Percentiles rank a stretch among this genome's conserved stretches.
These are phyloP conservation scores for Saturnispora diversa DNA, from an alignment of 805 yeast genomes.

Conservation along the genomic window DNA sequence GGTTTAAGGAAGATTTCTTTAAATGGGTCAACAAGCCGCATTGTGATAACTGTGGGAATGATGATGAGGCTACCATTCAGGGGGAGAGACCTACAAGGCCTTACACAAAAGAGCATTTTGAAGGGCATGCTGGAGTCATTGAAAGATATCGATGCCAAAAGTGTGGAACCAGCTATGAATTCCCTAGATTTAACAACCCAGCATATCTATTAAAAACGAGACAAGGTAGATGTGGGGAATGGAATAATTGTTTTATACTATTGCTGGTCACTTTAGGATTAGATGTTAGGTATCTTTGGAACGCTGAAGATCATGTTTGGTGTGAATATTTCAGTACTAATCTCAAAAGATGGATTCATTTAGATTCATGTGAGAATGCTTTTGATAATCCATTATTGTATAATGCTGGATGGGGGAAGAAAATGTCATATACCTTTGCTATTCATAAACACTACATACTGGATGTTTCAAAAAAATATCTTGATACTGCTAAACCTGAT, in stretches of 20 bases:
- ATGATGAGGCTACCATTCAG: slow-evolving; percentile 33
- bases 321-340: slow-evolving; percentile 69
- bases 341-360: slow-evolving; percentile 71
- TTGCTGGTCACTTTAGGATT: slow-evolving; percentile 60
- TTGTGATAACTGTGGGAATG: slow-evolving; percentile 45
- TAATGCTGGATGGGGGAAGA: slow-evolving; percentile 84
- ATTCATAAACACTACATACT: slow-evolving; percentile 50
- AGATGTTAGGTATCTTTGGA: slow-evolving; percentile 71
- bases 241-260: slow-evolving; percentile 79
- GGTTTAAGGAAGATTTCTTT: slow-evolving; percentile 77
- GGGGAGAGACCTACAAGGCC: slow-evolving; percentile 30
- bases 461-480: slow-evolving; percentile 68
- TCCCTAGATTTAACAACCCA: slow-evolving; percentile 74
- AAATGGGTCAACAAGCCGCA: slow-evolving; percentile 71
- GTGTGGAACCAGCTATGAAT: slow-evolving; percentile 45
- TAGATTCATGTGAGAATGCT: slow-evolving; percentile 82
- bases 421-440: slow-evolving; percentile 82
- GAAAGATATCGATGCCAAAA: slow-evolving; percentile 57
- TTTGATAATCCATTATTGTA: slow-evolving; percentile 76
- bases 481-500: slow-evolving; percentile 29
- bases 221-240: slow-evolving; percentile 88
- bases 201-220: slow-evolving; percentile 49
- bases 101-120: slow-evolving; percentile 34
- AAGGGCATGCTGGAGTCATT: slow-evolving; percentile 45
- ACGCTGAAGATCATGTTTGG: slow-evolving; percentile 94